These are phyloP conservation scores for Colletotrichum gloeosporioides DNA, from an alignment of 2,329 filamentous ascomycete species.

Conservation along the genomic window DNA sequence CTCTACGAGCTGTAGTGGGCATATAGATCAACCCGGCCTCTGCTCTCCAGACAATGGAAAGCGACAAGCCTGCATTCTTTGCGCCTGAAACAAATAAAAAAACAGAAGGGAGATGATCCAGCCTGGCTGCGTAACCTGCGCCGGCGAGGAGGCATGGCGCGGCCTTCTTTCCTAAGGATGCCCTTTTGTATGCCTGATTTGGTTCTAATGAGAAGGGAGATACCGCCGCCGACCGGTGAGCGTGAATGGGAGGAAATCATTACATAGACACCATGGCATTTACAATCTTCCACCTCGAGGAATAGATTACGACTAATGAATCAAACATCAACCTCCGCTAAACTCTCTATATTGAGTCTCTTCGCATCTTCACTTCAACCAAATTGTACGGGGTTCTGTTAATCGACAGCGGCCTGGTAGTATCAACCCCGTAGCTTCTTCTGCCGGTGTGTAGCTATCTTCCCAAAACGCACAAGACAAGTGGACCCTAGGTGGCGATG, in stretches of 20 bases:
- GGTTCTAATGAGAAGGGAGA: background rate
- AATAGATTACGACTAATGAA: conserved; percentile 22
- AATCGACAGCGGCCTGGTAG: background rate
- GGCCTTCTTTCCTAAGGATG: conserved; percentile 9
- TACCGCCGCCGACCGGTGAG: background rate
- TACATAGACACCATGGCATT: conserved; percentile 8
- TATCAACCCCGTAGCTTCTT: background rate
- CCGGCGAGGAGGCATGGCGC: conserved; percentile 22
- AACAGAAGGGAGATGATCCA: background rate
- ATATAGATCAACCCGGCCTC: background rate
- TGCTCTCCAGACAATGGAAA: background rate
- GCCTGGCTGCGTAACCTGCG: conserved; percentile 27
- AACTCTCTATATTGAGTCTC: background rate
- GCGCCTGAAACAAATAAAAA: background rate
- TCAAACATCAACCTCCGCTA: background rate
- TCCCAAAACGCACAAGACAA: background rate
- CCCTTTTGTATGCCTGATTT: background rate
- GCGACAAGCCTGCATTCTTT: background rate
- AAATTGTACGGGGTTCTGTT: background rate
- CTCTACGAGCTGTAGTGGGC: background rate
- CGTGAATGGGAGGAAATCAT: background rate
- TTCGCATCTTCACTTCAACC: background rate
- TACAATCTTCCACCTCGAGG: background rate
- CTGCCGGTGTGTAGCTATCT: background rate
- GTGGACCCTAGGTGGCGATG: background rate